These are phyloP conservation scores for Vitis rotundifolia DNA, from an alignment of 164 flowering plant species.

Conservation along the genomic window DNA sequence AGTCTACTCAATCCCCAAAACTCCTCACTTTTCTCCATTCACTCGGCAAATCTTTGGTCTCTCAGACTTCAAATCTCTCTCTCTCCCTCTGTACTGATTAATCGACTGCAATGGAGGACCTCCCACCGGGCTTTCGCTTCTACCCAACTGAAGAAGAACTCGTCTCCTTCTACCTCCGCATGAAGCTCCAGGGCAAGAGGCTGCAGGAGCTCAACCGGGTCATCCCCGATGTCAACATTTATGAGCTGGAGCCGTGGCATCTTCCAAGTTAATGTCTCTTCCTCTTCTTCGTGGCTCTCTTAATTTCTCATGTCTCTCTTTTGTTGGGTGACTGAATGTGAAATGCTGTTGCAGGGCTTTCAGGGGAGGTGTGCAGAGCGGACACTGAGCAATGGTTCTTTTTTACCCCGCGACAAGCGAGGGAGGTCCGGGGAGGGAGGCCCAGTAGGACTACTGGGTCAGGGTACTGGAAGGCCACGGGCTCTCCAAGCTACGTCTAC, in stretches of 20 bases:
- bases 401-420: slow-evolving; percentile 47
- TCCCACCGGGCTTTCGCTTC: slow-evolving; percentile 53
- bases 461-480: slow-evolving; percentile 73
- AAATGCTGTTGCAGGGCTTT: slow-evolving; percentile 23
- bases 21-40: slow-evolving; percentile 9
- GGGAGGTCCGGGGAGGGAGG: slow-evolving; percentile 52
- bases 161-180: slow-evolving; percentile 50
- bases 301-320: neutral
- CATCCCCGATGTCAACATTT: slow-evolving; percentile 46
- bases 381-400: slow-evolving; percentile 63
- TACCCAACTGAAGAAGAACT: slow-evolving; percentile 74
- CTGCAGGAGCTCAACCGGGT: slow-evolving; percentile 27
- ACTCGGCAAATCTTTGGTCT: slow-evolving; percentile 4
- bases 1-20: slow-evolving; percentile 2
- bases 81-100: too few species aligned
- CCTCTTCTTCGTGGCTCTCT: neutral
- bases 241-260: slow-evolving; percentile 43
- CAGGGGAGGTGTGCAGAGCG: slow-evolving; percentile 30
- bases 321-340: neutral
- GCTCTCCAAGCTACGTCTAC: slow-evolving; percentile 47
- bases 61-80: too few species aligned
- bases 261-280: slow-evolving; percentile 37
- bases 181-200: slow-evolving; percentile 41
- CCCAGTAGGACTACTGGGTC: slow-evolving; percentile 43
- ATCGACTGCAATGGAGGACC: slow-evolving; percentile 13